Evolutionary conservation across 2,329 filamentous ascomycete species (phyloP).

Genomic region (Botrytis pseudocinerea): DNA sequence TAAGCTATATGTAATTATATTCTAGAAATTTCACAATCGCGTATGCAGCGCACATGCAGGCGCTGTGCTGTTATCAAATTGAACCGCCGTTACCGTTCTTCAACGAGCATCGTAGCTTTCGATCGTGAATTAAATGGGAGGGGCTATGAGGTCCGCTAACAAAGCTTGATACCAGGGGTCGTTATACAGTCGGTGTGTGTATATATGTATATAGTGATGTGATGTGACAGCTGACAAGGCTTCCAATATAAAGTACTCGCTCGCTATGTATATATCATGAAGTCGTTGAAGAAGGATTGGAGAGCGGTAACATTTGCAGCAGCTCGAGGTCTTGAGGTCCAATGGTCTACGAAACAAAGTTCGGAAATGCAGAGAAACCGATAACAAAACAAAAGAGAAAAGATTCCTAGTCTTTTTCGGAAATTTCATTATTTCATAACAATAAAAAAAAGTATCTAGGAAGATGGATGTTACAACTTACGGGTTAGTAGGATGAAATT

Average conservation of each 20-base stretch:
- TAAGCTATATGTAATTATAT: neutral
- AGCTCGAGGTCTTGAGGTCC: neutral
- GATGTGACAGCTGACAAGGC: neutral
- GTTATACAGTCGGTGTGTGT: constrained; percentile 3
- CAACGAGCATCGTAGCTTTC: constrained; percentile 22
- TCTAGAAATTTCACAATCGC: neutral
- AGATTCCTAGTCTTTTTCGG: neutral
- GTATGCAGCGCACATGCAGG: constrained; percentile 16
- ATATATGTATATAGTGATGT: neutral
- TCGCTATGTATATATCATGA: constrained; percentile 1
- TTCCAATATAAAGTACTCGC: neutral
- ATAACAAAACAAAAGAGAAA: constrained; percentile 10
- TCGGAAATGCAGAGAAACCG: neutral
- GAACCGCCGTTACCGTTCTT: constrained; percentile 13
- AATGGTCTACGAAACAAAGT: neutral
- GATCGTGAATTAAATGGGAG: constrained; percentile 11
- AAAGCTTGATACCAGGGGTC: neutral
- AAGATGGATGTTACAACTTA: constrained; percentile 17
- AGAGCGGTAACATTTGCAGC: neutral
- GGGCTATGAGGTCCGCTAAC: constrained; percentile 10
- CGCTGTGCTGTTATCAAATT: constrained; percentile 15
- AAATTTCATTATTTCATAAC: constrained; percentile 17
- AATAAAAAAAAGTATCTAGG: constrained; percentile 16
- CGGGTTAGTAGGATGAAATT: constrained; percentile 17
- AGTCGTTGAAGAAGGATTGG: constrained; percentile 1